Percentiles rank a stretch among this genome's conserved stretches.
Evolutionary conservation across 805 yeast species (phyloP).

Genomic region (Cyberlindnera mississippiensis): DNA sequence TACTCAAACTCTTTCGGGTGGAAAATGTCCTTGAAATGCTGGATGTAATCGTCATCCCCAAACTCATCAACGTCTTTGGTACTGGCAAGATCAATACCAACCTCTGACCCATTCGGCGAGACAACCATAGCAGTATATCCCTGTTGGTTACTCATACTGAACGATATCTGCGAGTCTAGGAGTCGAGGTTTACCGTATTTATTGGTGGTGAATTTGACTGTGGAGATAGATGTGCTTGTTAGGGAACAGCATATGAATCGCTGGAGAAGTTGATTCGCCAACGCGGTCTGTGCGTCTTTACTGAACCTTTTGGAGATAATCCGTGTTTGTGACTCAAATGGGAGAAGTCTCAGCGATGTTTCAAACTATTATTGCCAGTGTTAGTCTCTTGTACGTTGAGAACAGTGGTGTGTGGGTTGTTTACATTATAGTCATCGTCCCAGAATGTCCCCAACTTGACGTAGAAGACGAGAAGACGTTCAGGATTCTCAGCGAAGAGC

Average conservation of each 20-base stretch:
- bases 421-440: constrained; percentile 21
- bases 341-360: constrained; percentile 40
- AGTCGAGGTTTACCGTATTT: constrained; percentile 57
- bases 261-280: constrained; percentile 46
- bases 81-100: constrained; percentile 49
- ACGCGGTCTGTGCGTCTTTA: constrained; percentile 33
- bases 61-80: constrained; percentile 26
- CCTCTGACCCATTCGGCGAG: constrained; percentile 17
- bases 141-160: constrained; percentile 60
- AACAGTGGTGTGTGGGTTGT: constrained; percentile 1
- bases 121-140: constrained; percentile 45
- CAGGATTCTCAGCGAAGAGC: too few relatives aligned
- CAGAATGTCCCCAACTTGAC: constrained; percentile 13
- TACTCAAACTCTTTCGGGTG: constrained; percentile 32
- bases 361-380: constrained; percentile 38
- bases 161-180: constrained; percentile 32
- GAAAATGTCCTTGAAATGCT: constrained; percentile 41
- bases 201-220: constrained; percentile 30
- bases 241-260: constrained; percentile 37
- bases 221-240: constrained; percentile 17
- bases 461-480: constrained; percentile 15
- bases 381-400: too few relatives aligned
- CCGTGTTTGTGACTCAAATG: constrained; percentile 38
- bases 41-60: constrained; percentile 30
- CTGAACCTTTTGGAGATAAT: constrained; percentile 38